Evolutionary conservation across 2,329 filamentous ascomycete genomes (phyloP).

Genomic region (Macrophomina tecta): DNA sequence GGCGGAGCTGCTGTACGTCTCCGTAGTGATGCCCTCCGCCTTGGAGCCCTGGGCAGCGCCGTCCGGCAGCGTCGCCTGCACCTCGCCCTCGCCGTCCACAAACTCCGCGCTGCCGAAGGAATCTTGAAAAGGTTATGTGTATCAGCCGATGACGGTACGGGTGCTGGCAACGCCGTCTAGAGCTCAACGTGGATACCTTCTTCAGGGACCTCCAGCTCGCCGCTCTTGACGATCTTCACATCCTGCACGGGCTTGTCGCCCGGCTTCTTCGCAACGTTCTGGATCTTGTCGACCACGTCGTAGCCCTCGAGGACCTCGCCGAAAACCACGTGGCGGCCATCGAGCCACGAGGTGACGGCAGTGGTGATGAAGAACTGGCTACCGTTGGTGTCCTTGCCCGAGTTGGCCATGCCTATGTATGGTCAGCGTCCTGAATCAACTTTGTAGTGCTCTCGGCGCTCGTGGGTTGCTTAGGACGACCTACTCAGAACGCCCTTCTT

Average conservation of each 20-base stretch:
- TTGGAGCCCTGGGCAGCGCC: neutral
- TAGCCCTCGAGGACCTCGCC: constrained; percentile 88
- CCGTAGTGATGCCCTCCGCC: constrained; percentile 2
- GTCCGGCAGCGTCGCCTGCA: constrained; percentile 37
- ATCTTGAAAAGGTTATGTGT: constrained; percentile 48
- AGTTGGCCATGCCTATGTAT: constrained; percentile 64
- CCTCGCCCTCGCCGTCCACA: constrained; percentile 44
- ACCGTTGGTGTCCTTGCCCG: constrained; percentile 74
- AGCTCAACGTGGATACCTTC: constrained; percentile 95
- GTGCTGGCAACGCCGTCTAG: constrained; percentile 52
- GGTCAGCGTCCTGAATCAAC: constrained; percentile 72
- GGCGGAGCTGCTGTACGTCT: constrained; percentile 31
- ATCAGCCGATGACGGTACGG: constrained; percentile 50
- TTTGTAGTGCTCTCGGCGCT: constrained; percentile 4
- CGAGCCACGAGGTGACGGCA: constrained; percentile 70
- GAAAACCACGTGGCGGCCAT: constrained; percentile 85
- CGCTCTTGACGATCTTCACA: constrained; percentile 82
- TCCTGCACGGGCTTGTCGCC: constrained; percentile 72
- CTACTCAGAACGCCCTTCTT: constrained; percentile 74
- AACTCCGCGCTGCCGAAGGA: constrained; percentile 47
- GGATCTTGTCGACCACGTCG: constrained; percentile 79
- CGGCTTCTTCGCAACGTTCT: constrained; percentile 69
- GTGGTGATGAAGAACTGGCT: constrained; percentile 78
- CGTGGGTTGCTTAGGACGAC: constrained; percentile 80
- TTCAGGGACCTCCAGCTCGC: constrained; percentile 79